Evolutionary conservation across 2,329 filamentous ascomycete species (phyloP).

Genomic region (Colletotrichum truncatum): DNA sequence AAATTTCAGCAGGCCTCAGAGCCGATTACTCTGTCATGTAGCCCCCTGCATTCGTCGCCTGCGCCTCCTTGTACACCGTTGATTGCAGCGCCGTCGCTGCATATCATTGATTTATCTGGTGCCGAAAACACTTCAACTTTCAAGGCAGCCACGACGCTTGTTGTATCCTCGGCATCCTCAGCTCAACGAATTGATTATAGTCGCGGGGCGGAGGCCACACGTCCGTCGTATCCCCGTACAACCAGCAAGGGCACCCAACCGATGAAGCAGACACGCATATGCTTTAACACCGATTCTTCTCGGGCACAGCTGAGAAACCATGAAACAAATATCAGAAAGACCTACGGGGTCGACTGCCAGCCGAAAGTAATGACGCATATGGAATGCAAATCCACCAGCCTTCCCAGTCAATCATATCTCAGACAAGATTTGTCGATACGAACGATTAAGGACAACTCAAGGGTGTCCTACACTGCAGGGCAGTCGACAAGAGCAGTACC

Average conservation of each 20-base stretch:
- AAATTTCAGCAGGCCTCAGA: constrained; percentile 38
- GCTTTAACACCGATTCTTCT: constrained; percentile 7
- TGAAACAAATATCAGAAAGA: neutral
- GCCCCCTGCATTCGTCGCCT: constrained; percentile 47
- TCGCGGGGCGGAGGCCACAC: too few relatives aligned
- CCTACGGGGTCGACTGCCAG: neutral
- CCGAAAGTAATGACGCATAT: neutral
- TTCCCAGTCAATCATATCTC: too few relatives aligned
- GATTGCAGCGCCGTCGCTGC: neutral
- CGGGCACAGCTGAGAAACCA: neutral
- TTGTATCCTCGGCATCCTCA: neutral
- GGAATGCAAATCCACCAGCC: neutral
- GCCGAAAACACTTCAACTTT: neutral
- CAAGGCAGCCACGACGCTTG: neutral
- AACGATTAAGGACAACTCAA: constrained; percentile 19
- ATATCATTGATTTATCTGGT: constrained; percentile 15
- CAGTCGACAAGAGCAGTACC: constrained; percentile 47
- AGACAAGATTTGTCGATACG: neutral
- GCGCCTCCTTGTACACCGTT: constrained; percentile 36
- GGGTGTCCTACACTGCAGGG: neutral
- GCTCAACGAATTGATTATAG: neutral
- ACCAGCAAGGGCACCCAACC: constrained; percentile 1
- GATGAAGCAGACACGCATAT: constrained; percentile 41
- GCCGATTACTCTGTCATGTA: constrained; percentile 56
- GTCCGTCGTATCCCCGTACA: neutral